Base-by-base conservation (phyloP, 2,329 filamentous ascomycete genomes). In the Sporothrix euskadiensis region DNA sequence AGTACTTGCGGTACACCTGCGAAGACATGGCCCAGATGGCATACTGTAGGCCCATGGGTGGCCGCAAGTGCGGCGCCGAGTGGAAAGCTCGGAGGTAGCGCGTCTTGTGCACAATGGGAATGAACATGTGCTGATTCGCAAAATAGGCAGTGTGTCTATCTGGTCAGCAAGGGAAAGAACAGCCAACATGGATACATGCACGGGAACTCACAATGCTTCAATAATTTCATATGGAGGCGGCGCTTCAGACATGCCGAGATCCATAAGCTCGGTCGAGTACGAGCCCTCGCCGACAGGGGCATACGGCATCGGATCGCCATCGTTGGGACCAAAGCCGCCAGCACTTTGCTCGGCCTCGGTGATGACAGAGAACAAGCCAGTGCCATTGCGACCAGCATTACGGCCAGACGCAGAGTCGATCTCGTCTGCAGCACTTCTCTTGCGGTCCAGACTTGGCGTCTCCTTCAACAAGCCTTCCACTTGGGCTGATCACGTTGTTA, bases 1-100 rank as follows among this genome's bases (percentile, higher is more conserved):
- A 84, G 78, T 97, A 97, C 78, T 93, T 93, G 56, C 92, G 87
- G 44, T 90, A 88, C 1, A 90, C 85, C 16, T 89, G 88, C 5
- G 94, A 89, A 9, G 93, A 93, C 77, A 93, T 84, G n/a, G 90
- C 88, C 94, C 94, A 97, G 80, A 98, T 93, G 32, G 90, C 91
- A 81, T 98, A 98, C 78, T 94, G 88, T 57, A 98, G 83, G 78
- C 89, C 93, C 79, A 97, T 89, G 0, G 94, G 92, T 2, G 95
- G 94, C 73, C 93, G 90, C 85, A 91, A 89, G 73, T 92, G 87
- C 0, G 92, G 90, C 2, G 90, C 86, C 2, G 85, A 85, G 78
- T 94, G 91, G 82, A 96, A 91, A 3, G 91, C 88, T 41, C 92
- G 89, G 74, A 92, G 84, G 79, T 94, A 97, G 52, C 92, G 89